Percentiles rank a stretch among this genome's conserved stretches.
Conservation (phyloP, 176 grass and related monocot species). For the Oryza glumipatula region DNA sequence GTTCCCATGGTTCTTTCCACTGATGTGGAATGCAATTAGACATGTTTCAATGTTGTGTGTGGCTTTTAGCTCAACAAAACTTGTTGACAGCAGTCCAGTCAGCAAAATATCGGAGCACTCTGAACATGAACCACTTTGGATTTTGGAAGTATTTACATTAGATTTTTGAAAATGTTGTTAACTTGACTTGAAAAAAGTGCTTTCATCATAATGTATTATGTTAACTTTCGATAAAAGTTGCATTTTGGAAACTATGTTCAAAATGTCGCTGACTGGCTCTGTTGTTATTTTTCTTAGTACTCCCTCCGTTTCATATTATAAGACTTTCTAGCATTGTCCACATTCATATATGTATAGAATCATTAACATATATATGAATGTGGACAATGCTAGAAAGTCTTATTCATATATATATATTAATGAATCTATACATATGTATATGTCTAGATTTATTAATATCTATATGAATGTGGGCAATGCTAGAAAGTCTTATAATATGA, state of each 20-base stretch:
- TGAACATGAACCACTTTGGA: neutral
- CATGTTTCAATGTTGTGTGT: neutral
- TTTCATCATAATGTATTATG: neutral
- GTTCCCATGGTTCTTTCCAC: neutral
- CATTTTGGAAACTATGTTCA: neutral
- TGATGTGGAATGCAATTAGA: neutral
- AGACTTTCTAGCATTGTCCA: too few relatives aligned
- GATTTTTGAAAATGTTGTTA: neutral
- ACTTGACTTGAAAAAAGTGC: neutral
- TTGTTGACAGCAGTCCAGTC: neutral
- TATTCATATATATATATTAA: too few relatives aligned
- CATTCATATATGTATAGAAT: too few relatives aligned
- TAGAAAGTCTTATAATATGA: too few relatives aligned
- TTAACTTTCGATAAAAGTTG: neutral
- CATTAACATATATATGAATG: too few relatives aligned
- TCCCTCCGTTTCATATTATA: too few relatives aligned
- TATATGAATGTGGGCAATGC: too few relatives aligned
- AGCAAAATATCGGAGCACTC: neutral
- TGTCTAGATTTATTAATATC: too few relatives aligned
- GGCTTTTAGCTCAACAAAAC: neutral
- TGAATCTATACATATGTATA: too few relatives aligned
- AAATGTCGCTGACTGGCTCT: neutral
- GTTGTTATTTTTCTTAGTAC: neutral
- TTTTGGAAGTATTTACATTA: neutral
- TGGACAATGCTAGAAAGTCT: too few relatives aligned